These are phyloP conservation scores for Arabidopsis suecica DNA, from an alignment of 345 rosid species.

Conservation along the genomic window DNA sequence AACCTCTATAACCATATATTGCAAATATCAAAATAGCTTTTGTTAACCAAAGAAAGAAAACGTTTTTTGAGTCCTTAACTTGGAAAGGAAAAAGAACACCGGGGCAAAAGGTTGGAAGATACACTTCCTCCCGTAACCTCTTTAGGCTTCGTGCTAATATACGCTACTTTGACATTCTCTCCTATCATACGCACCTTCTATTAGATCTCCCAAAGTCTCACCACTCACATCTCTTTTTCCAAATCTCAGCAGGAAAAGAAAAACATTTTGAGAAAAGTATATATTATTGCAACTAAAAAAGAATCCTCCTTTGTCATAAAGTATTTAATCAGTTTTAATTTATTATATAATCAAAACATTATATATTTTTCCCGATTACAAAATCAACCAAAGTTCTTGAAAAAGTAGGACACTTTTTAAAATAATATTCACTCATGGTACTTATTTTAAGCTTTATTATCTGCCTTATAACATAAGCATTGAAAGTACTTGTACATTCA, in stretches of 20 bases:
- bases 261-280: constrained; percentile 13
- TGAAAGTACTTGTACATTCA: constrained; percentile 45
- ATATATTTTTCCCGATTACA: not conserved
- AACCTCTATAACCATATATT: not conserved
- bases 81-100: constrained; percentile 32
- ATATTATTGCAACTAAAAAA: constrained; percentile 24
- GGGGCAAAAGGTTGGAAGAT: constrained; percentile 34
- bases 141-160: constrained; percentile 54
- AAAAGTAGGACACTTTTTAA: constrained; percentile 30
- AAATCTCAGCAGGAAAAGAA: constrained; percentile 22
- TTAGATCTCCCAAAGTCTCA: constrained; percentile 35
- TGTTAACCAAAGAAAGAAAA: constrained; percentile 12
- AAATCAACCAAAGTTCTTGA: constrained; percentile 25
- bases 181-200: constrained; percentile 34
- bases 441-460: constrained; percentile 31
- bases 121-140: constrained; percentile 26
- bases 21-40: not conserved
- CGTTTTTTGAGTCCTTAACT: constrained; percentile 10
- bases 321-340: not conserved
- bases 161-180: constrained; percentile 53
- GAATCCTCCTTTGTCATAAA: constrained; percentile 36
- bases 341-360: not conserved
- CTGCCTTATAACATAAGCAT: constrained; percentile 44
- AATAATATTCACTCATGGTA: constrained; percentile 28
- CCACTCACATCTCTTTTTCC: constrained; percentile 30